These are phyloP conservation scores for Castanea mollissima DNA, from an alignment of 306 rosid species.

Conservation along the genomic window DNA sequence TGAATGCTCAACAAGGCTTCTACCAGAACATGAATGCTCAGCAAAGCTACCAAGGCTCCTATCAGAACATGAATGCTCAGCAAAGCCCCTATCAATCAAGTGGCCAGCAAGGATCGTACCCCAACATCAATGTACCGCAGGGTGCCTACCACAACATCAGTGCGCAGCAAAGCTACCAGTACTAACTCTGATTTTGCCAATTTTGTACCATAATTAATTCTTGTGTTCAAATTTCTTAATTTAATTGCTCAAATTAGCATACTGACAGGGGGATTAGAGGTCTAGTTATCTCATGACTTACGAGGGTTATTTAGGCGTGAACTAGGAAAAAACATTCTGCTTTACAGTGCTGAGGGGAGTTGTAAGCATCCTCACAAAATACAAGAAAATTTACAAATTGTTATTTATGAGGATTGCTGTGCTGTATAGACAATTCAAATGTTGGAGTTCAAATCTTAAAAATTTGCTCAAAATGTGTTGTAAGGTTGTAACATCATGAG, in stretches of 20 bases:
- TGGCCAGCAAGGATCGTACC: slow-evolving; percentile 27
- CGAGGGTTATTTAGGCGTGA: background rate
- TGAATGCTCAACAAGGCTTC: slow-evolving; percentile 16
- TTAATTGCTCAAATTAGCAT: background rate
- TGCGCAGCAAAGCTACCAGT: slow-evolving; percentile 19
- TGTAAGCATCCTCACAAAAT: background rate
- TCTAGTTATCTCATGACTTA: background rate
- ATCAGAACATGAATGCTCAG: background rate
- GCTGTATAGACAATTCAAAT: background rate
- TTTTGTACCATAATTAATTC: slow-evolving; percentile 12
- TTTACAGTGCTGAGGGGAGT: background rate
- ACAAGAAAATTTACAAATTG: background rate
- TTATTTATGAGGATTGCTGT: background rate
- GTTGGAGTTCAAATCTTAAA: background rate
- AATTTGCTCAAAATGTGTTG: background rate
- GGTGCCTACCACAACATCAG: slow-evolving; percentile 6
- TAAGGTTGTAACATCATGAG: too few relatives aligned
- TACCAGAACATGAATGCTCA: slow-evolving; percentile 5
- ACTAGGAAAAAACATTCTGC: background rate
- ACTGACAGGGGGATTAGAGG: background rate
- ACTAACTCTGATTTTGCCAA: slow-evolving; percentile 7
- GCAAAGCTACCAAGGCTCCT: slow-evolving; percentile 10
- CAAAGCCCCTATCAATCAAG: slow-evolving; percentile 18
- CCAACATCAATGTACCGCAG: slow-evolving; percentile 14
- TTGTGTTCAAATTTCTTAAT: background rate